These are phyloP conservation scores for Sphaerobolus stellatus DNA, from an alignment of 1,284 basidiomycete genomes.

Conservation along the genomic window DNA sequence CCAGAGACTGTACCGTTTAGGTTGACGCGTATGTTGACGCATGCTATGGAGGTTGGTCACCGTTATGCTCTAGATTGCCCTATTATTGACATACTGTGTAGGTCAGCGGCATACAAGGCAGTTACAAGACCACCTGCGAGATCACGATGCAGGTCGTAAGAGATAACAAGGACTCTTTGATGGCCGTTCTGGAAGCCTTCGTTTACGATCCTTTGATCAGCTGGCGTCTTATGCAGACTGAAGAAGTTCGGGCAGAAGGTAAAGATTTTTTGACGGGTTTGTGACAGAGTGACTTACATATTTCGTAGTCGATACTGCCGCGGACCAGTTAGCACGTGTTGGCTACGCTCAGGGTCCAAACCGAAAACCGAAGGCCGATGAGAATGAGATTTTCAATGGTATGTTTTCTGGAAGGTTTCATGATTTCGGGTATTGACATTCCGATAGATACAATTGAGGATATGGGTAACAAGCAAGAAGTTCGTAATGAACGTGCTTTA, in stretches of 20 bases:
- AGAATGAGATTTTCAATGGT: conserved; percentile 83
- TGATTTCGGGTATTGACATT: conserved; percentile 11
- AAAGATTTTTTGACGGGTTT: conserved; percentile 15
- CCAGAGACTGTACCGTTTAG: conserved; percentile 99
- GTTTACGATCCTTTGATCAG: conserved; percentile 89
- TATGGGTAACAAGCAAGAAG: conserved; percentile 65
- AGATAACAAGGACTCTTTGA: conserved; percentile 95
- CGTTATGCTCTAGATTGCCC: background rate
- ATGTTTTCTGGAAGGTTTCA: conserved; percentile 7
- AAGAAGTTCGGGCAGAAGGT: conserved; percentile 66
- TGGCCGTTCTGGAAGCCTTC: conserved; percentile 96
- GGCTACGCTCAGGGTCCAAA: conserved; percentile 72
- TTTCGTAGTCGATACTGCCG: conserved; percentile 41
- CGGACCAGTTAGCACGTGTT: conserved; percentile 63
- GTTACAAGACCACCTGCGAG: conserved; percentile 94
- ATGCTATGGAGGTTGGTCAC: conserved; percentile 91
- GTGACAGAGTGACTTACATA: conserved; percentile 35
- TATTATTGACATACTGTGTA: conserved; percentile 31
- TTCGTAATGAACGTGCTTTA: conserved; percentile 86
- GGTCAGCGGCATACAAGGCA: conserved; percentile 97
- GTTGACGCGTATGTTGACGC: conserved; percentile 96
- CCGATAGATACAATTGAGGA: conserved; percentile 52
- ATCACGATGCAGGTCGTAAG: conserved; percentile 97
- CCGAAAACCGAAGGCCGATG: conserved; percentile 75
- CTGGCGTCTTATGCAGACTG: conserved; percentile 81